Evolutionary conservation across 805 yeast species (phyloP).

Genomic region (Candida rishiriensis): DNA sequence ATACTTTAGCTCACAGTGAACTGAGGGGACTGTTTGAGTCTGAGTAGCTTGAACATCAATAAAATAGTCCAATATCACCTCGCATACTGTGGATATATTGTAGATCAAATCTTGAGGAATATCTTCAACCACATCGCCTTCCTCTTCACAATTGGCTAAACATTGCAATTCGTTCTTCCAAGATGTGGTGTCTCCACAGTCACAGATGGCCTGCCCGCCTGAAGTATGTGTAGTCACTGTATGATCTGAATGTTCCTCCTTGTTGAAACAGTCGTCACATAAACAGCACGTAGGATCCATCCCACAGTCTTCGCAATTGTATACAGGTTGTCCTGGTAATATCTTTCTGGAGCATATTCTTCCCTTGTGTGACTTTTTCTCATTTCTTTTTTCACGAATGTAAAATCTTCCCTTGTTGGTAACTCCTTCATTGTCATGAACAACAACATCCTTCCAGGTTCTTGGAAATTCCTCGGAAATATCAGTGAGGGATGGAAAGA

Average conservation of each 20-base stretch:
- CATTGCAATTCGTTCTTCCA: constrained; percentile 55
- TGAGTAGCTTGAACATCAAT: constrained; percentile 36
- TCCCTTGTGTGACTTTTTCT: constrained; percentile 42
- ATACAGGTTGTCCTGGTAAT: constrained; percentile 58
- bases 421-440: constrained; percentile 8
- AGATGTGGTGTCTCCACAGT: constrained; percentile 68
- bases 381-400: constrained; percentile 11
- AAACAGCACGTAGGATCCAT: constrained; percentile 75
- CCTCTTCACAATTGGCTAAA: constrained; percentile 19
- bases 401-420: constrained; percentile 19
- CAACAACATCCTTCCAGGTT: constrained; percentile 19
- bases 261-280: constrained; percentile 69
- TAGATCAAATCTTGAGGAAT: constrained; percentile 17
- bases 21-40: constrained; percentile 21
- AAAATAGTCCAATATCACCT: constrained; percentile 35
- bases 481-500: constrained; percentile 18
- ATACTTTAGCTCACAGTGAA: constrained; percentile 3
- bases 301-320: constrained; percentile 72
- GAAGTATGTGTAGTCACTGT: constrained; percentile 52
- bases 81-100: constrained; percentile 25
- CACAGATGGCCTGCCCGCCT: constrained; percentile 57
- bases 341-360: constrained; percentile 67
- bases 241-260: constrained; percentile 63
- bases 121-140: constrained; percentile 6
- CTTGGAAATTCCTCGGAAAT: constrained; percentile 18